phyloP scores from a whole-genome alignment of 2,329 filamentous ascomycete species.

The Exophiala phaeomuriformis region DNA sequence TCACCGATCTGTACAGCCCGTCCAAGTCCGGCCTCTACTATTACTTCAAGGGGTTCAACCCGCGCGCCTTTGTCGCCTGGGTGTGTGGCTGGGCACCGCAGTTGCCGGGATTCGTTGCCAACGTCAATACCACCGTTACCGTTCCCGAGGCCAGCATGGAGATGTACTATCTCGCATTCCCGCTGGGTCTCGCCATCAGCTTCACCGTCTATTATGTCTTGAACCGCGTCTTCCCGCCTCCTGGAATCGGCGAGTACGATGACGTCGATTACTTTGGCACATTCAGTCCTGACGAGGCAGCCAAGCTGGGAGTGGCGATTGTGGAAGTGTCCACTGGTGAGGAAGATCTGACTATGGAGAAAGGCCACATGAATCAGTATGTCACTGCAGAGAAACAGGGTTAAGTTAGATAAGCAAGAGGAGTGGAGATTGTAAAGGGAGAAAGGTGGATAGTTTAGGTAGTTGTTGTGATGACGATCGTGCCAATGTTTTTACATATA shows the following conservation, averaged over 20 bases:
- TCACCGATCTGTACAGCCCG: slow-evolving; percentile 39
- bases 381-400: not conserved
- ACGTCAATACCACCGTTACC: slow-evolving; percentile 18
- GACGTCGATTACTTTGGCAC: slow-evolving; percentile 19
- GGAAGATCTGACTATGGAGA: slow-evolving; percentile 11
- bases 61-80: slow-evolving; percentile 35
- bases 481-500: no score
- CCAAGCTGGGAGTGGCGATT: slow-evolving; percentile 15
- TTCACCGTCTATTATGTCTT: slow-evolving; percentile 32
- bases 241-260: slow-evolving; percentile 19
- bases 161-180: slow-evolving; percentile 38
- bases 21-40: slow-evolving; percentile 37
- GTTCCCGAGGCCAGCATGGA: slow-evolving; percentile 31
- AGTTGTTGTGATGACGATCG: no score
- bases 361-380: not conserved
- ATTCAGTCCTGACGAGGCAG: slow-evolving; percentile 16
- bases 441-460: not conserved
- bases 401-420: not conserved
- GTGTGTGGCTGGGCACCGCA: slow-evolving; percentile 31
- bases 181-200: slow-evolving; percentile 34
- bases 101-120: slow-evolving; percentile 29
- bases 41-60: slow-evolving; percentile 40
- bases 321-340: not conserved
- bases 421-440: not conserved
- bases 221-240: slow-evolving; percentile 26